Evolutionary conservation across 208 protist species (phyloP), one percentile per base, ranked within the genome.

Genomic region (Naegleria gruberi): DNA sequence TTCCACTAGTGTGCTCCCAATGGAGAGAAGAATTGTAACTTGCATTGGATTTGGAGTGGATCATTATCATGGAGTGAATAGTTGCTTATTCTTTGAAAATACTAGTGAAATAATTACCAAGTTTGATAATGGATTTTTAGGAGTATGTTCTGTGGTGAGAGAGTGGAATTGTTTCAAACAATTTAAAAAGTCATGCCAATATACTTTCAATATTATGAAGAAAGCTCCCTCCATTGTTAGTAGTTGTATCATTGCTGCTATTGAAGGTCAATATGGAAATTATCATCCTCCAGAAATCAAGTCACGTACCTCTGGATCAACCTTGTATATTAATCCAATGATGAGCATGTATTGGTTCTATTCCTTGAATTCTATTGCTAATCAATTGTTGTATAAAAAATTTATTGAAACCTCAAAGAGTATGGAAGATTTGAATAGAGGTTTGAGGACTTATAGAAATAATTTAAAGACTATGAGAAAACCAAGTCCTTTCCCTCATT

Each of bases 271-370:
- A 51, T 86, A 51, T 51, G 82, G 82, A 37, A 41, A 51, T 47
- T 86, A 51, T 40, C 43, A 45, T 86, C 26, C 15, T 37, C 41
- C 17, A 86, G 6, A 30, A 44, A 44, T 34, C 26, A 41, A 41
- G 43, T 10, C 46, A 3, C 41, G 82, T 51, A 46, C 43, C 30
- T 34, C 8, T 37, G 41, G 43, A 37, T 51, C 43, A 12, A 37
- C 41, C 0, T 51, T 86, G 82, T 51, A 51, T 42, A 86, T 86
- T 51, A n/a, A 47, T 19, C 82, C 82, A n/a, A 8, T 86, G 23
- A 86, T 86, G 82, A n/a, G 37, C 4, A 51, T 86, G 42, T 86
- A 47, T 86, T 86, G 82, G 82, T 19, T n/a, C n/a, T 82, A 42
- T 41, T 42, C 23, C 17, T 7, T 82, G 23, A 41, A 82, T 40